phyloP scores from a whole-genome alignment of 78 protist species.

The Chrysochromulina parva region DNA sequence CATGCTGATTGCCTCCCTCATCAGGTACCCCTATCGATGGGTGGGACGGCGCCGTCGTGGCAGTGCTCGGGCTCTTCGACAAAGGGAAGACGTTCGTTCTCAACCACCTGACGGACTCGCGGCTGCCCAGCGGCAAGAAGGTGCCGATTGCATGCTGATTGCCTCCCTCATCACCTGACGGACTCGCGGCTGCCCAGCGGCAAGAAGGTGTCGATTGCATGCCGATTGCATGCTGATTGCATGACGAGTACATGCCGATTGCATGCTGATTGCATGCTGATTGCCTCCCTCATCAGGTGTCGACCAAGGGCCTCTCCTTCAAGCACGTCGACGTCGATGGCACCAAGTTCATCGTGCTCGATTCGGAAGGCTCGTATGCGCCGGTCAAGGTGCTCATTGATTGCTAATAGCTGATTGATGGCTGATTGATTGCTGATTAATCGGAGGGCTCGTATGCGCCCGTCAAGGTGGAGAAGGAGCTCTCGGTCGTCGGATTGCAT shows the following conservation, averaged over 20 bases:
- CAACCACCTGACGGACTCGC: neutral
- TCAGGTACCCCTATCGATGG: neutral
- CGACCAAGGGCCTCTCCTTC: constrained; percentile 15
- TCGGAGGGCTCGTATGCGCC: neutral
- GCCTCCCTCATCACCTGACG: neutral
- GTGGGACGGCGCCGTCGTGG: constrained; percentile 35
- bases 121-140: constrained; percentile 24
- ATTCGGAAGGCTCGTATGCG: neutral
- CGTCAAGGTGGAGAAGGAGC: neutral
- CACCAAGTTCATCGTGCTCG: constrained; percentile 5
- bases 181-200: neutral
- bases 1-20: too few relatives aligned
- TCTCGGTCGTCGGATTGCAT: neutral
- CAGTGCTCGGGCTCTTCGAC: constrained; percentile 24
- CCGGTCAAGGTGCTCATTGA: neutral
- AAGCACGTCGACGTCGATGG: neutral
- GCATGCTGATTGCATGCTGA: neutral
- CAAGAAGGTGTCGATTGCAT: neutral
- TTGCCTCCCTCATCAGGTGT: neutral
- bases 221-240: neutral
- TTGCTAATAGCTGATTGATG: too few relatives aligned
- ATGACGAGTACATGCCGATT: too few relatives aligned
- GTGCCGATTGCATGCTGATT: neutral
- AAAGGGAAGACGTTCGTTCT: constrained; percentile 36
- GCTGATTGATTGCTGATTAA: too few relatives aligned